Base-by-base conservation (phyloP, 2,329 filamentous ascomycete species). In the Exophiala lecanii-corni region DNA sequence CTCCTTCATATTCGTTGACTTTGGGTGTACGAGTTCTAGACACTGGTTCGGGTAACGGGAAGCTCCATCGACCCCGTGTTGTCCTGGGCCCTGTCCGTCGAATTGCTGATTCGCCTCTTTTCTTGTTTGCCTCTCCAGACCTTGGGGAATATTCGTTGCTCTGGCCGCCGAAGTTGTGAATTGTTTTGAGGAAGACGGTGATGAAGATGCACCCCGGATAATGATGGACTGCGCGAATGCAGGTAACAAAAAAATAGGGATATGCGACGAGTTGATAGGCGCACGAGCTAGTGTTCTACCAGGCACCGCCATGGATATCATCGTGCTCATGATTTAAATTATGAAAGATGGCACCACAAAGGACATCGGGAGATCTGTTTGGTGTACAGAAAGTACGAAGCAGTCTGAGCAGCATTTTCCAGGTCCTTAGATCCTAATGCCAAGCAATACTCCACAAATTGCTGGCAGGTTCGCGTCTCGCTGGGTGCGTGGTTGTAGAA, bases 71-170 rank as follows among this genome's bases (percentile, higher is more conserved):
- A 13, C 83, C 85, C 41, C 94, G 71, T n/a, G 76, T 79, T 61
- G 84, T 80, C 39, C 81, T 78, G 4, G 81, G 80, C 1, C 89
- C 89, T 1, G 85, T 88, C 37, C 84, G 76, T 54, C 86, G 82
- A 44, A 94, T 74, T 17, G 82, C 84, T 43, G 88, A 95, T 39
- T 95, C 79, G 33, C 89, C 91, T 49, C 92, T 84, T 49, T 79
- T 70, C 53, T 76, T 81, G 72, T 87, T 96, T n/a, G 9, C 18
- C 18, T 17, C 16, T 18, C 16, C 16, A n/a, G 9, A 9, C 68
- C 79, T 79, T n/a, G n/a, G n/a, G n/a, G n/a, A n/a, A n/a, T n/a
- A n/a, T n/a, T n/a, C n/a, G n/a, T n/a, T n/a, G n/a, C n/a, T n/a
- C n/a, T n/a, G n/a, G n/a, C n/a, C n/a, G n/a, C n/a, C n/a, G n/a